Conservation (phyloP, 257 asterid genomes). For the Solanum etuberosum region DNA sequence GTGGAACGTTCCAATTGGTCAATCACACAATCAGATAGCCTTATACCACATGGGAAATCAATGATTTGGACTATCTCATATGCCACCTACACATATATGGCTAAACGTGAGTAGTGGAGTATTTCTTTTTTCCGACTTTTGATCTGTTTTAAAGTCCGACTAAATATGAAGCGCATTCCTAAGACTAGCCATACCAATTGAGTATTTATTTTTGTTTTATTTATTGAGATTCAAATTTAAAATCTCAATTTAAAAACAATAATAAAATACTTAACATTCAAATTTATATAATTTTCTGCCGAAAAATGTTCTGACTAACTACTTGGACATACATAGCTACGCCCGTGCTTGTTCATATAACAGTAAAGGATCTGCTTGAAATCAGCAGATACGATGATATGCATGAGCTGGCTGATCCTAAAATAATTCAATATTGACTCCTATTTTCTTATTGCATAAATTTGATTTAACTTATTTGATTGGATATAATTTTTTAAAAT, state of each 20-base stretch:
- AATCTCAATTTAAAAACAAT: no score
- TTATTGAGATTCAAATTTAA: no score
- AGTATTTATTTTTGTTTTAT: no score
- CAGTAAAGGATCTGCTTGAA: not conserved
- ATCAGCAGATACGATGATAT: not conserved
- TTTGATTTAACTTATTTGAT: not conserved
- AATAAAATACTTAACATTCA: no score
- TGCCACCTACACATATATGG: not conserved
- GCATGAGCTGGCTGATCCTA: not conserved
- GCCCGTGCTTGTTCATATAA: not conserved
- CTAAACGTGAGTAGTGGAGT: not conserved
- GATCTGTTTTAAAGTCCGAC: rapidly evolving
- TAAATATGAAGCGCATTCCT: not conserved
- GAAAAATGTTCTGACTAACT: no score
- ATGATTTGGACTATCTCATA: not conserved
- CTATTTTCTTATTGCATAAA: not conserved
- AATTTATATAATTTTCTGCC: not conserved
- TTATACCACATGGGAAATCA: conserved; percentile 1
- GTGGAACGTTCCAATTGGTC: not conserved
- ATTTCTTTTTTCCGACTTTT: no score
- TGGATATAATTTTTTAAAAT: not conserved
- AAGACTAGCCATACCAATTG: no score
- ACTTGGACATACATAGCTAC: not conserved
- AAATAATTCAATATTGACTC: not conserved
- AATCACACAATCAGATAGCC: not conserved